Evolutionary conservation across 2,329 filamentous ascomycete species (phyloP), one percentile per base, ranked within the genome.

Genomic region (Dactylonectria estremocensis): DNA sequence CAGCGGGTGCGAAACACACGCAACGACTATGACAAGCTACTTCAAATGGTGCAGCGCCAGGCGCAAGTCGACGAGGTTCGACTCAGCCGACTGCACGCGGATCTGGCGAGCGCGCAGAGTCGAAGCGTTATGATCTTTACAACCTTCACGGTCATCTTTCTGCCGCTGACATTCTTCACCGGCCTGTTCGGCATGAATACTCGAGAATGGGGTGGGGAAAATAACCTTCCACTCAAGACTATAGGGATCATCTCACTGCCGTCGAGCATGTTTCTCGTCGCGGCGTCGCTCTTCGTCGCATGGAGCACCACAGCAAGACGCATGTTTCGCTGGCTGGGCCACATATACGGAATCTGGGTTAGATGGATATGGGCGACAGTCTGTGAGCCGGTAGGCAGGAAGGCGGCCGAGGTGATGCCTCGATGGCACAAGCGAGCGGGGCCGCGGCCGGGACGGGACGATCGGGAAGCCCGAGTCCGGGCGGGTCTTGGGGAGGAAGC

Each of bases 101-200:
- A 91, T 70, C 85, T 91, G 0, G 89, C 90, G 0, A 88, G 87
- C 65, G 85, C 86, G 9, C 89, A 91, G 77, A 90, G 88, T 62
- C 83, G 89, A 24, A 89, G 89, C 16, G 86, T 91, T 64, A 89
- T 91, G 86, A 89, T 91, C 69, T 91, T 92, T 77, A 91, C 89
- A 9, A 89, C 84, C 0, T 89, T 89, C 65, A 89, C 87, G 10
- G 87, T 91, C 64, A 89, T 91, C 20, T 91, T 90, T 78, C 79
- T 91, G 1, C 90, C 90, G 0, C 76, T 91, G 6, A 89, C 87
- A 18, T 91, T 92, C 80, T 91, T 92, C 77, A 91, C 89, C 0
- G 87, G 88, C 3, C 75, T 92, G 1, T 91, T 91, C 61, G 89
- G 90, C 60, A 91, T 91, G 85, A 91, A 92, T 72, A 89, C 88